Evolutionary conservation across 2,329 filamentous ascomycete genomes (phyloP).

Genomic region (Monosporascus sp.): DNA sequence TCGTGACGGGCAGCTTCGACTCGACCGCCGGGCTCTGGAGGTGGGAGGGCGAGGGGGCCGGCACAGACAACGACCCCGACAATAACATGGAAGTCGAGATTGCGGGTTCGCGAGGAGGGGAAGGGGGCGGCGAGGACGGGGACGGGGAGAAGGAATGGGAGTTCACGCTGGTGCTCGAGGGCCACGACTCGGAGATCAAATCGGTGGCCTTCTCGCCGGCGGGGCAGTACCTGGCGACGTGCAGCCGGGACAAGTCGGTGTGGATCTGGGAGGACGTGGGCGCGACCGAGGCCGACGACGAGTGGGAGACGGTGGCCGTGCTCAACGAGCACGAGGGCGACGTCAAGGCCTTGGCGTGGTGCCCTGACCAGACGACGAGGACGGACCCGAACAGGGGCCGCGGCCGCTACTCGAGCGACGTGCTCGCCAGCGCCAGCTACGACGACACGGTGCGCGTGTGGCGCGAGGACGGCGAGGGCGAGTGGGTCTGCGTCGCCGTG

Average conservation of each 20-base stretch:
- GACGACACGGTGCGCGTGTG: constrained; percentile 88
- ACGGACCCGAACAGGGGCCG: constrained; percentile 38
- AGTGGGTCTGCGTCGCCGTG: constrained; percentile 86
- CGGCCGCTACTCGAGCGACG: constrained; percentile 54
- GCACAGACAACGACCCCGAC: constrained; percentile 28
- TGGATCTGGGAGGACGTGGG: constrained; percentile 98
- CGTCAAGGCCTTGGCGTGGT: constrained; percentile 92
- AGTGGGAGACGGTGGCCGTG: constrained; percentile 95
- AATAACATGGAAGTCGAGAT: constrained; percentile 39
- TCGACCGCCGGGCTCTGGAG: constrained; percentile 83
- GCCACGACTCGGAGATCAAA: constrained; percentile 93
- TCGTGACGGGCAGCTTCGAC: constrained; percentile 92
- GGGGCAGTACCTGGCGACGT: constrained; percentile 79
- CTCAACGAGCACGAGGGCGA: constrained; percentile 92
- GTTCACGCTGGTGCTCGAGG: constrained; percentile 86
- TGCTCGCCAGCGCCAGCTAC: constrained; percentile 87
- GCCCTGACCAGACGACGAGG: constrained; percentile 50
- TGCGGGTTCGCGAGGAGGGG: constrained; percentile 5
- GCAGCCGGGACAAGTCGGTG: constrained; percentile 85
- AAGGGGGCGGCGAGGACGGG: constrained; percentile 14
- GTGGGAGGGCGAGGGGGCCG: constrained; percentile 42
- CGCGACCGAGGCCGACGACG: constrained; percentile 70
- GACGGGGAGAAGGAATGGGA: constrained; percentile 70
- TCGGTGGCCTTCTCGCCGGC: constrained; percentile 67
- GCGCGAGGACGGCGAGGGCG: constrained; percentile 79